Conservation (phyloP, 2,329 filamentous ascomycete genomes). For the Alternaria gansuensis region DNA sequence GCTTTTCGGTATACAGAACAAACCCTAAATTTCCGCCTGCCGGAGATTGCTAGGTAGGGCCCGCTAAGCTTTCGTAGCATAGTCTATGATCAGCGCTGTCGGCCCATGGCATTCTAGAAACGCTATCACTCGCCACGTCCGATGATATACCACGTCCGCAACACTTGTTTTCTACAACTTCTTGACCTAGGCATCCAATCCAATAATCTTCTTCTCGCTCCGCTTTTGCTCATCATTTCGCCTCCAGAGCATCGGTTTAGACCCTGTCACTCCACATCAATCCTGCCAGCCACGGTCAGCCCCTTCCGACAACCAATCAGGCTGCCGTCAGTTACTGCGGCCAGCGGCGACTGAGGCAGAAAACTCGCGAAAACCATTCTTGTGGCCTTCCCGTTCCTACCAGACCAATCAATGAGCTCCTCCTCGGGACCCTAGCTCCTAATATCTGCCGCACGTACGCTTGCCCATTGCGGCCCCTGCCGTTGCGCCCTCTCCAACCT, state of each 20-base stretch:
- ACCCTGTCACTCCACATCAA: conserved; percentile 42
- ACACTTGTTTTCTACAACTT: conserved; percentile 30
- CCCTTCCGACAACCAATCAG: conserved; percentile 42
- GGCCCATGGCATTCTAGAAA: conserved; percentile 50
- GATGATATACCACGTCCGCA: conserved; percentile 36
- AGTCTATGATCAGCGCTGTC: conserved; percentile 44
- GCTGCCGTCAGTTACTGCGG: conserved; percentile 23
- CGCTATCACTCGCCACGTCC: conserved; percentile 49
- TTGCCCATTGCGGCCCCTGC: conserved; percentile 38
- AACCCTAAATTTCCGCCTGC: conserved; percentile 16
- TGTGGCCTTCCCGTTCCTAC: conserved; percentile 44
- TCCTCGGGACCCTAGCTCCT: conserved; percentile 32
- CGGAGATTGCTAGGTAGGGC: conserved; percentile 28
- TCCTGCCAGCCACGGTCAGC: conserved; percentile 44
- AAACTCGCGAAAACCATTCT: conserved; percentile 40
- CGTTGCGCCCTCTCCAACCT: conserved; percentile 45
- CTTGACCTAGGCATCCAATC: conserved; percentile 30
- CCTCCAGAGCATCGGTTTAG: conserved; percentile 48
- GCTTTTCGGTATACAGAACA: conserved; percentile 19
- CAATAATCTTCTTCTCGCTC: conserved; percentile 25
- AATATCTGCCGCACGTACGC: conserved; percentile 38
- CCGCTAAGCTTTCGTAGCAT: conserved; percentile 45
- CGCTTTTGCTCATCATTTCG: conserved; percentile 46
- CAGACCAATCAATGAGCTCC: conserved; percentile 37
- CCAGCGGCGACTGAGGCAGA: conserved; percentile 50